These are phyloP conservation scores for Zychaea mexicana DNA, from an alignment of 371 early-diverging fungal species.

Conservation along the genomic window DNA sequence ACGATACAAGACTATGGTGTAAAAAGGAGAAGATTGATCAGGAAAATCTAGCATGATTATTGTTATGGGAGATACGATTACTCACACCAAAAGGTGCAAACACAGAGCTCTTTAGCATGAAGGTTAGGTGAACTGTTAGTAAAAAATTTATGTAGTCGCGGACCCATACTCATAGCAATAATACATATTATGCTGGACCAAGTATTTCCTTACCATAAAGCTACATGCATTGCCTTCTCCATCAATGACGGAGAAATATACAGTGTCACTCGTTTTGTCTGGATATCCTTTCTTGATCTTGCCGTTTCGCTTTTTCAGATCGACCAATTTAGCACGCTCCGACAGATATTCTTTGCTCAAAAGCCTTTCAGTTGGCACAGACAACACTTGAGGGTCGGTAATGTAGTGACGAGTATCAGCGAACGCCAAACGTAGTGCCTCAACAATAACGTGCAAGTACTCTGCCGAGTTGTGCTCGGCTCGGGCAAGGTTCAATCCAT, in stretches of 20 bases:
- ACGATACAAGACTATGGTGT: constrained; percentile 39
- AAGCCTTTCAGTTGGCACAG: constrained; percentile 51
- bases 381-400: constrained; percentile 65
- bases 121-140: too few species aligned
- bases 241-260: constrained; percentile 80
- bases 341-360: constrained; percentile 61
- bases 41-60: too few species aligned
- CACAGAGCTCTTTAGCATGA: too few species aligned
- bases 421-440: constrained; percentile 75
- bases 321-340: constrained; percentile 59
- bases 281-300: constrained; percentile 63
- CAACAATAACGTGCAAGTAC: constrained; percentile 71
- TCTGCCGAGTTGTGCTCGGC: constrained; percentile 61
- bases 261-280: constrained; percentile 65
- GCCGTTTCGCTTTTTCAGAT: constrained; percentile 47
- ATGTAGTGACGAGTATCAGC: constrained; percentile 72
- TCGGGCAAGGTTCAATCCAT: constrained; percentile 36
- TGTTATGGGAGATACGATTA: too few species aligned
- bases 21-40: neutral
- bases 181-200: too few species aligned
- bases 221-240: constrained; percentile 83
- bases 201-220: constrained; percentile 60
- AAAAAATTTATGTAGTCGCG: too few species aligned
- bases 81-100: constrained; percentile 56
- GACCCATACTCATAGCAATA: too few species aligned